Conservation (phyloP, 202 grass and related monocot species). For the Bolboschoenoplectus hybrid region DNA sequence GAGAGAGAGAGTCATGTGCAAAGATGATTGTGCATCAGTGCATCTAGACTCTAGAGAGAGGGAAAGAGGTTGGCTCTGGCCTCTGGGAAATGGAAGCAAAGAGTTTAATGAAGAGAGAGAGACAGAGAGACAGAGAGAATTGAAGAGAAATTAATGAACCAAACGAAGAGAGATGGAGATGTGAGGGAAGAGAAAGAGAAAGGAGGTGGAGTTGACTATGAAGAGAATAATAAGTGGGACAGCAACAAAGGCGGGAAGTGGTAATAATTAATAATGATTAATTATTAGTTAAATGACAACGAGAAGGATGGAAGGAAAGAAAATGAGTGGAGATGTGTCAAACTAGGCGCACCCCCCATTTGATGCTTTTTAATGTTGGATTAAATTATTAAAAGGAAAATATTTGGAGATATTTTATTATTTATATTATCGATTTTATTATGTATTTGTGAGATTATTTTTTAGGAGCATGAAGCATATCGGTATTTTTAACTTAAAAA, state of each 20-base stretch:
- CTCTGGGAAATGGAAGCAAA: neutral
- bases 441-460: too few relatives aligned
- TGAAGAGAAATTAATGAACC: neutral
- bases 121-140: neutral
- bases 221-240: conserved; percentile 20
- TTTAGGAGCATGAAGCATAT: too few relatives aligned
- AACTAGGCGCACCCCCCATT: neutral
- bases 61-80: neutral
- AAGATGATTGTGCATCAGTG: conserved; percentile 37
- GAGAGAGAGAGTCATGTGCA: conserved; percentile 35
- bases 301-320: neutral
- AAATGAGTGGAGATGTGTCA: neutral
- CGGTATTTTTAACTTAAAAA: too few relatives aligned
- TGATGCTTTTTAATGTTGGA: neutral
- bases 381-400: neutral
- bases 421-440: too few relatives aligned
- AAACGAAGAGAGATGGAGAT: neutral
- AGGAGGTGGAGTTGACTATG: conserved; percentile 36
- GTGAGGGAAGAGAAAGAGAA: neutral
- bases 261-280: conserved; percentile 36
- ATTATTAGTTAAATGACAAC: neutral
- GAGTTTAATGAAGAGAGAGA: conserved; percentile 21
- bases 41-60: conserved; percentile 27
- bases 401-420: too few relatives aligned
- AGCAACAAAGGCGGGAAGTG: conserved; percentile 42